Conservation (phyloP, 1,284 basidiomycete genomes). For the Tilletia indica region DNA sequence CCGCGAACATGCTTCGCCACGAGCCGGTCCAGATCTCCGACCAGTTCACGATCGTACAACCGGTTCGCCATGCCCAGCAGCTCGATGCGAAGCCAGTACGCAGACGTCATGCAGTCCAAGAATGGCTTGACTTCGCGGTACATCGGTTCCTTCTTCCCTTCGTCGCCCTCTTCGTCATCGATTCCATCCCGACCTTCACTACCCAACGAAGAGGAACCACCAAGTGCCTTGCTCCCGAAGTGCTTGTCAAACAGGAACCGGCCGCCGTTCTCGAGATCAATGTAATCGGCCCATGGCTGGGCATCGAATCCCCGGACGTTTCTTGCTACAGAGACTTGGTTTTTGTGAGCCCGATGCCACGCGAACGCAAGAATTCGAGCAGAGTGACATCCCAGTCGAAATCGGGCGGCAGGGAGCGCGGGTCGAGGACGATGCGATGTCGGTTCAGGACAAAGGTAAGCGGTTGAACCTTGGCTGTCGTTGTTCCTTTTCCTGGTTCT, state of each 20-base stretch:
- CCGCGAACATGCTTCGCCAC: constrained; percentile 23
- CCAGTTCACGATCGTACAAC: constrained; percentile 78
- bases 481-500: no score
- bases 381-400: constrained; percentile 67
- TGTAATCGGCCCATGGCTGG: constrained; percentile 8
- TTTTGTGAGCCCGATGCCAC: constrained; percentile 66
- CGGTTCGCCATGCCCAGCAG: constrained; percentile 83
- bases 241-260: constrained; percentile 16
- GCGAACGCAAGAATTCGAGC: constrained; percentile 63
- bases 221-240: constrained; percentile 67
- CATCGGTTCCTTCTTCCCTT: constrained; percentile 56
- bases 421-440: constrained; percentile 35
- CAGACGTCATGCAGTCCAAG: constrained; percentile 87
- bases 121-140: constrained; percentile 91
- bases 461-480: not conserved
- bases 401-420: constrained; percentile 25
- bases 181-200: not conserved
- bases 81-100: constrained; percentile 86
- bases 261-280: constrained; percentile 15
- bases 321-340: no score
- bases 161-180: not conserved
- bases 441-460: constrained; percentile 43
- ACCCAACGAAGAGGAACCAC: constrained; percentile 71
- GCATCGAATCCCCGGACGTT: constrained; percentile 61
- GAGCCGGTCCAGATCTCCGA: constrained; percentile 66